Base-by-base conservation (phyloP, 2,329 filamentous ascomycete species). In the Penicillium decumbens region DNA sequence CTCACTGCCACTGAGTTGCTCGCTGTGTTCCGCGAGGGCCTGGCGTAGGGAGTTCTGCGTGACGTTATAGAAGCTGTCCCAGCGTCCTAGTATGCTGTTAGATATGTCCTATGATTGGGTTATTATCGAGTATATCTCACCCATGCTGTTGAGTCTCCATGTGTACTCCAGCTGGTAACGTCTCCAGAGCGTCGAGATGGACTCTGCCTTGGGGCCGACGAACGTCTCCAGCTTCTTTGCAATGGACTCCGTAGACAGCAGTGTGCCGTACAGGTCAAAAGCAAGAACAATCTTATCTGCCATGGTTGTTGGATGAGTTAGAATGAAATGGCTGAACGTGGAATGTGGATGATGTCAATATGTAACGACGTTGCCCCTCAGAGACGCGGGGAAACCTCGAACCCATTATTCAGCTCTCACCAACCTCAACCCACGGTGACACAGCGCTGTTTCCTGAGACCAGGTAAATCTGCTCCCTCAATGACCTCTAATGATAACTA, bases 101-200 rank as follows among this genome's bases (percentile, higher is more conserved):
- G 27, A 47, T 12, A 10, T 45, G 41, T n/a, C 20, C 7, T 15
- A 10, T 23, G 20, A 23, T 13, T 24, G 41, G 42, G 28, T 28
- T 27, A 37, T 25, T 27, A 33, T 4, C 9, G 32, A 41, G 44
- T 37, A 29, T 12, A 39, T 67, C 72, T 53, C 72, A 86, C 87
- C 78, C 86, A 90, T 90, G 74, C 81, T 84, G 61, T 84, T 89
- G 56, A 85, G 70, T 44, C 87, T 75, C 84, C 84, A 90, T 33
- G 86, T 88, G 60, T 89, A 91, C 67, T 89, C 87, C 7, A 90
- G 73, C 66, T 90, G 87, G 61, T 85, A 85, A 27, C 78, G 77
- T 48, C 87, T 75, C 80, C 86, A 89, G 61, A 80, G 67, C 13
- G 76, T 66, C 4, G 85, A 80, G 28, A 89, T 75, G 0, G 67